These are phyloP conservation scores for Metarhizium guizhouense DNA, from an alignment of 2,329 filamentous ascomycete genomes.

Conservation along the genomic window DNA sequence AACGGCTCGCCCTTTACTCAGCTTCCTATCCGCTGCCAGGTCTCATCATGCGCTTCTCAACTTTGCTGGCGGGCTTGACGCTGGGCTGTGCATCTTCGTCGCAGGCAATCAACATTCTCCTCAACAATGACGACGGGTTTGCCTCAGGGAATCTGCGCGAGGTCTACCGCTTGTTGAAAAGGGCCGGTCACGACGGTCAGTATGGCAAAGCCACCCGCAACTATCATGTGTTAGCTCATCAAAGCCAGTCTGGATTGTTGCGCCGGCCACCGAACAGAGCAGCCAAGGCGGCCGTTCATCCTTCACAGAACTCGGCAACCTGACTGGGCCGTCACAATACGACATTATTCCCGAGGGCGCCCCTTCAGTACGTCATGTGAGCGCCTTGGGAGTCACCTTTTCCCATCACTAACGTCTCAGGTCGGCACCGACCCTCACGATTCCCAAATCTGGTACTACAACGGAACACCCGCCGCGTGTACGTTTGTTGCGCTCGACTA, in stretches of 20 bases:
- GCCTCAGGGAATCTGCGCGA: constrained; percentile 21
- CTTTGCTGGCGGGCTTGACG: constrained; percentile 9
- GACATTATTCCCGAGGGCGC: constrained; percentile 19
- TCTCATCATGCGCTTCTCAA: constrained; percentile 13
- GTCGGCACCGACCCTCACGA: constrained; percentile 41
- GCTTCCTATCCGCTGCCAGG: not conserved
- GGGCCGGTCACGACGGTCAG: constrained; percentile 19
- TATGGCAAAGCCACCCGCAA: not conserved
- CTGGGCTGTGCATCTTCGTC: constrained; percentile 11
- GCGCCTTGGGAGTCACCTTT: not conserved
- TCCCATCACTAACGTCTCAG: constrained; percentile 6
- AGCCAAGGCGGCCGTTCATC: constrained; percentile 19
- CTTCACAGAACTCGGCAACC: constrained; percentile 18
- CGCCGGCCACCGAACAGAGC: constrained; percentile 20
- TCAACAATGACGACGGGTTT: constrained; percentile 23
- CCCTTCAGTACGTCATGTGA: constrained; percentile 14
- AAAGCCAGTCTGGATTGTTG: constrained; percentile 19
- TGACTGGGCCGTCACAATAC: constrained; percentile 18
- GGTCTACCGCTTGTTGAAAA: constrained; percentile 19
- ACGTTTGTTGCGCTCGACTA: constrained; percentile 49
- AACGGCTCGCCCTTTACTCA: not conserved
- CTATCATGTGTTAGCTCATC: not conserved
- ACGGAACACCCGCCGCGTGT: constrained; percentile 47
- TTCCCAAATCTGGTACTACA: constrained; percentile 50
- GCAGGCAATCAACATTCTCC: constrained; percentile 18